Percentiles rank a stretch among this genome's conserved stretches.
Conservation (phyloP, 1,284 basidiomycete genomes). For the Papiliotrema flavescens region DNA sequence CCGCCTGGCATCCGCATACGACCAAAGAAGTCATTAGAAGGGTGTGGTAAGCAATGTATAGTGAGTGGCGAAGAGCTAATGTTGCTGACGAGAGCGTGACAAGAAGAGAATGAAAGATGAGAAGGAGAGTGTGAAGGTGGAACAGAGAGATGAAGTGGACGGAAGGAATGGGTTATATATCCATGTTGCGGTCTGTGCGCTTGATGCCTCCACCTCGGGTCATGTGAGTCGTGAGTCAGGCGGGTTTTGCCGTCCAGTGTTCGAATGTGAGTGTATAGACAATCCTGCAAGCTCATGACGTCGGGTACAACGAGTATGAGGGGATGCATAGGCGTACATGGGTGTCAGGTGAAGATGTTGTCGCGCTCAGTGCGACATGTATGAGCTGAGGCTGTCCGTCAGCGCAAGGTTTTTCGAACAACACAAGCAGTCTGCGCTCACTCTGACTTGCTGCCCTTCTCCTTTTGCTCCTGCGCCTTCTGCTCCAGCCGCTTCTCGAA, state of each 20-base stretch:
- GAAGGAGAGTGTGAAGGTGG: background rate
- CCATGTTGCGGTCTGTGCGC: too few species aligned
- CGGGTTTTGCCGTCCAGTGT: too few species aligned
- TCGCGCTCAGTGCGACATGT: constrained; percentile 43
- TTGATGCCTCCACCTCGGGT: too few species aligned
- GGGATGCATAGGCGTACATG: background rate
- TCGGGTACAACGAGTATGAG: too few species aligned
- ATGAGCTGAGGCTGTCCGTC: constrained; percentile 40
- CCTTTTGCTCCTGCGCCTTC: constrained; percentile 42
- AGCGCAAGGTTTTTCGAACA: background rate
- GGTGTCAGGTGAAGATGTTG: too few species aligned
- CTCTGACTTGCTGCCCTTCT: constrained; percentile 25
- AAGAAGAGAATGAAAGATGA: background rate
- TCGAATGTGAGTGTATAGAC: too few species aligned
- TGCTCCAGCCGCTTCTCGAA: constrained; percentile 71
- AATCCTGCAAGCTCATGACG: too few species aligned
- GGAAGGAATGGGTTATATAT: background rate
- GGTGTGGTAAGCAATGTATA: too few species aligned
- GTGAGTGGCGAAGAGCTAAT: background rate
- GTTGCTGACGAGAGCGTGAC: background rate
- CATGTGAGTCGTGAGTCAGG: too few species aligned
- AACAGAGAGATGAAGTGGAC: background rate
- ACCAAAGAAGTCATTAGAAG: too few species aligned
- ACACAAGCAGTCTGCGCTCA: constrained; percentile 24
- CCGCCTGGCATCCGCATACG: background rate